Base-by-base conservation (phyloP, 2,329 filamentous ascomycete species). In the Epicoccum nigrum region DNA sequence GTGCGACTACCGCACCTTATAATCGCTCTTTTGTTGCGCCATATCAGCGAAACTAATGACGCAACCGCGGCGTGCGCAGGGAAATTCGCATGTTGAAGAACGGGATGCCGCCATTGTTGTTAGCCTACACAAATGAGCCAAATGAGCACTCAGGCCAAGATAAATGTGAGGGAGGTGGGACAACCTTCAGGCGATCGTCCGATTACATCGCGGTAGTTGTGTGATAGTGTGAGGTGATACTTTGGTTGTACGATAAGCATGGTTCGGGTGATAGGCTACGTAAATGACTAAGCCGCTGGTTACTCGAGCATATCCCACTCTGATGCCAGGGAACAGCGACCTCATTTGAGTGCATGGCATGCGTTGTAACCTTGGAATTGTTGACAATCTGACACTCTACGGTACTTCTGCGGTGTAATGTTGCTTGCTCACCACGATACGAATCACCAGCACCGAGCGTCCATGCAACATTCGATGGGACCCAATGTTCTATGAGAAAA, bases 171-270 rank as follows among this genome's bases (percentile, higher is more conserved):
- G 45, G 12, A 58, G 51, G 51, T 58, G 54, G 44, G 42, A 56
- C 45, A 48, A 21, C 23, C 54, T 45, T 48, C 37, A 21, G 42
- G 37, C 39, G 21, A 27, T 46, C 51, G 37, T 38, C 47, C 40
- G 49, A 54, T 61, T 53, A 45, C 56, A 47, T 49, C 45, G 40
- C 44, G 30, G 43, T 47, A 34, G 48, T 58, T 66, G 54, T 57
- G 57, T 65, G 60, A 67, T 67, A 59, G 45, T 31, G 65, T 72
- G 67, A 72, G 65, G 69, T 71, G 67, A 69, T 70, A 53, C 32
- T 55, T 56, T 60, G 45, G 32, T 41, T 41, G 45, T 61, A 68
- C 70, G 71, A 65, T 56, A 51, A 49, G 51, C 42, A 31, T 51
- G 43, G 21, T 17, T 16, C 17, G 21, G 52, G 37, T 72, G 66